These are phyloP conservation scores for Stephanodiscus triporus DNA, from an alignment of 108 stramenopile genomes.

Conservation along the genomic window DNA sequence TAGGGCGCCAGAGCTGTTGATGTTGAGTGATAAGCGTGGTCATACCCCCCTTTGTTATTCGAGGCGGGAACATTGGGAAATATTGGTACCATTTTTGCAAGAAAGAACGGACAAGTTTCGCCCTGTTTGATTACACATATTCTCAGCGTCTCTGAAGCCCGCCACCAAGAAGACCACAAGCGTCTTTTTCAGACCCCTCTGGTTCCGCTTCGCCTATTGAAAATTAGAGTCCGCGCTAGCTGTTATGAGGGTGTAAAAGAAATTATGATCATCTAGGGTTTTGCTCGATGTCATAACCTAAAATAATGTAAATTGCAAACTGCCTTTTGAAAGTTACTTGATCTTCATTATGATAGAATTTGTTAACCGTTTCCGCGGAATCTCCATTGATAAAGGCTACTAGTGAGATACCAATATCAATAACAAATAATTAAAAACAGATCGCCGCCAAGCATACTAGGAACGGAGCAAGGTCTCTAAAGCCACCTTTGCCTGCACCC, in stretches of 20 bases:
- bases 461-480: constrained; percentile 77
- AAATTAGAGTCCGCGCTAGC: no score
- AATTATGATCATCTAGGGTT: no score
- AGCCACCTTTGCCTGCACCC: constrained; percentile 74
- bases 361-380: background rate
- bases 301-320: background rate
- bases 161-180: background rate
- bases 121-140: constrained; percentile 8
- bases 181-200: no score
- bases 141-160: background rate
- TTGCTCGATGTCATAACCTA: background rate
- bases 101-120: constrained; percentile 42
- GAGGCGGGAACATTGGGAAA: constrained; percentile 54
- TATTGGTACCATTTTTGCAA: constrained; percentile 33
- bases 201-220: no score
- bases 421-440: constrained; percentile 2
- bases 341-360: background rate
- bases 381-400: background rate
- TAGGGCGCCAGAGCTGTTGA: constrained; percentile 45
- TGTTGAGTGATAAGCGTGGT: constrained; percentile 62
- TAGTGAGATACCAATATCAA: background rate
- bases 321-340: background rate
- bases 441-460: constrained; percentile 5
- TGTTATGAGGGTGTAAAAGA: no score
- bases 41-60: constrained; percentile 58